Conservation (phyloP, 345 rosid genomes). For the Aethionema arabicum region DNA sequence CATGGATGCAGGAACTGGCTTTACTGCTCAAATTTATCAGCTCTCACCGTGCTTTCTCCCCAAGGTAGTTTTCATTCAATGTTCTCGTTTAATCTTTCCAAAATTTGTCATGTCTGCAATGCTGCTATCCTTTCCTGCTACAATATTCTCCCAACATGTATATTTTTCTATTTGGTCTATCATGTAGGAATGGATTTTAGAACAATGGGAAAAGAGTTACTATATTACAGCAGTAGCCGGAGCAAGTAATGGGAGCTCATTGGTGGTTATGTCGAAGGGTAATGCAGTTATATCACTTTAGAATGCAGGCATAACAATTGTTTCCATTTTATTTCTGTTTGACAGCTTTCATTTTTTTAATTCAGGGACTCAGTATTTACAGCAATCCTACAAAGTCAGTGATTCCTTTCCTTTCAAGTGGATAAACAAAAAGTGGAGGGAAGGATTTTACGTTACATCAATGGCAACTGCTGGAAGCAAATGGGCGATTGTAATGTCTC, state of each 20-base stretch:
- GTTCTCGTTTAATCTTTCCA: constrained; percentile 9
- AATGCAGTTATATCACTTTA: constrained; percentile 27
- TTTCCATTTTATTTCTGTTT: constrained; percentile 10
- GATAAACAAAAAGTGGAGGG: constrained; percentile 97
- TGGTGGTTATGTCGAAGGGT: constrained; percentile 99
- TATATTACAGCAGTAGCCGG: constrained; percentile 97
- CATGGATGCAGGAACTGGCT: constrained; percentile 97
- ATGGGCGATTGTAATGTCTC: constrained; percentile 99
- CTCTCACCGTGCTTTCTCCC: constrained; percentile 75
- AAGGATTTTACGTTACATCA: constrained; percentile 85
- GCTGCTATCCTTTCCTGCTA: constrained; percentile 8
- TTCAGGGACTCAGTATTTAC: constrained; percentile 85
- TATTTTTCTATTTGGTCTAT: constrained; percentile 14
- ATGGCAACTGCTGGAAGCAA: constrained; percentile 96
- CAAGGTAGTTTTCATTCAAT: constrained; percentile 58
- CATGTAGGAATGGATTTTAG: constrained; percentile 93
- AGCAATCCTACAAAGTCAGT: constrained; percentile 97
- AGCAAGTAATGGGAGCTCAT: constrained; percentile 79
- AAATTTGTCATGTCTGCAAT: constrained; percentile 15
- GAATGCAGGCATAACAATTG: constrained; percentile 3
- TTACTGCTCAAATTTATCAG: constrained; percentile 76
- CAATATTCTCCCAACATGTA: constrained; percentile 19
- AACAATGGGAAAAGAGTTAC: constrained; percentile 94
- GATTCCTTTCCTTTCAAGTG: constrained; percentile 97
- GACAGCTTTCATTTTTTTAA: constrained; percentile 14